Evolutionary conservation across 2,329 filamentous ascomycete species (phyloP), one percentile per base, ranked within the genome.

Genomic region (Xylaria sp.): DNA sequence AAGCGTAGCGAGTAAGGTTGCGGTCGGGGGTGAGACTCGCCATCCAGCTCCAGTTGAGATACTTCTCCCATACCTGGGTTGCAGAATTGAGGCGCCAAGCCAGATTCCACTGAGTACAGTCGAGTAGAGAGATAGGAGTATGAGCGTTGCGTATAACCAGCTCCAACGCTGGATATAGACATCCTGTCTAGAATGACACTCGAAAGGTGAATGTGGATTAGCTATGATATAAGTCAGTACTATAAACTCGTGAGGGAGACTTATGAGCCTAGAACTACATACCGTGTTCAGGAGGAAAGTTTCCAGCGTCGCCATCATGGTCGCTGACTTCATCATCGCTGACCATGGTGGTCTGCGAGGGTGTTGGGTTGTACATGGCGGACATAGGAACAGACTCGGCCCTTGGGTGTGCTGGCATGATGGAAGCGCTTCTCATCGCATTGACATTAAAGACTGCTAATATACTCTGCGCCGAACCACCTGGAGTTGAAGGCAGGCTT

Each of bases 31-130:
- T 0, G 83, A 82, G 18, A 94, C 74, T 0, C 77, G 74, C 66
- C 72, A 84, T 13, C 85, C 81, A 5, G 83, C 84, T 13, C 84
- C 84, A 0, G 83, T 82, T 0, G 84, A 85, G 54, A 94, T 89
- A 1, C 73, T 78, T 9, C 81, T 81, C 9, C 90, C 89, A 79
- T 89, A 94, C 70, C 86, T 82, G 0, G 91, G 91, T 67, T 89
- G 89, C 0, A 82, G 76, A 12, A 92, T 79, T 0, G 91, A 89
- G 4, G 91, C 83, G 0, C 86, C 80, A 1, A 94, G 80, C 83
- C 90, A 94, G n/a, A 92, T 79, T 0, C 84, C 86, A n/a, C 89
- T 91, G 63, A 91, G 82, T 1, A 86, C 71, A 0, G 90, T 91
- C 0, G 90, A 91, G 73, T 91, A 91, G 1, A 92, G 62, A 0